phyloP scores from a whole-genome alignment of 768 basidiomycete species.

The Auricularia sp. region DNA sequence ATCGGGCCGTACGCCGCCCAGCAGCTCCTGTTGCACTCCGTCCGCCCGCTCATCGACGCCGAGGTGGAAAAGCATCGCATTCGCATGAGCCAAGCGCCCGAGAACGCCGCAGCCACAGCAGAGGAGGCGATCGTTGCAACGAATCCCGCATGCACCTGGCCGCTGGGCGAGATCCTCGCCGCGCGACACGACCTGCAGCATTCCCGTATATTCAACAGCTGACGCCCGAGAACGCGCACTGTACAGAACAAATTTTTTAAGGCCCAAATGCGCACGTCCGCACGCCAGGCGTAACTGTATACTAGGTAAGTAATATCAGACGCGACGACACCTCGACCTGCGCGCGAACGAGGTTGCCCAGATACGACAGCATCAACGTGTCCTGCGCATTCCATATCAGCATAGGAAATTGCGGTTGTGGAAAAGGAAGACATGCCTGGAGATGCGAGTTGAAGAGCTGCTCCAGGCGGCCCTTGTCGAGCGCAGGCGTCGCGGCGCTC shows the following conservation, averaged over 20 bases:
- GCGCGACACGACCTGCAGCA: slow-evolving; percentile 90
- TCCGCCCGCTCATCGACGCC: slow-evolving; percentile 54
- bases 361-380: slow-evolving; percentile 88
- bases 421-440: slow-evolving; percentile 39
- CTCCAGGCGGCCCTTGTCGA: slow-evolving; percentile 44
- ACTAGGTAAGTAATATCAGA: slow-evolving; percentile 54
- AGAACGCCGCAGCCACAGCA: neutral
- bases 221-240: neutral
- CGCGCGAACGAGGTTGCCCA: slow-evolving; percentile 85
- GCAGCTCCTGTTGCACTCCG: slow-evolving; percentile 67
- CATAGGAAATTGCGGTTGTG: slow-evolving; percentile 8
- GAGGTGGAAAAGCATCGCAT: slow-evolving; percentile 43
- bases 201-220: slow-evolving; percentile 93
- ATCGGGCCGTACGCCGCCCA: slow-evolving; percentile 91
- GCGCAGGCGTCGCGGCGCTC: slow-evolving; percentile 48
- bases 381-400: slow-evolving; percentile 40
- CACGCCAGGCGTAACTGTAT: neutral
- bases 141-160: slow-evolving; percentile 83
- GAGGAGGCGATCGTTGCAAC: neutral
- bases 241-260: neutral
- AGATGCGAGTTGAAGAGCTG: slow-evolving; percentile 59
- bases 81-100: slow-evolving; percentile 13
- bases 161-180: slow-evolving; percentile 85
- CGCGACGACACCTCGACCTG: slow-evolving; percentile 89
- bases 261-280: neutral